Evolutionary conservation across 106 monocot genomes (phyloP), one percentile per base, ranked within the genome.

Genomic region (Ottelia alismoides): DNA sequence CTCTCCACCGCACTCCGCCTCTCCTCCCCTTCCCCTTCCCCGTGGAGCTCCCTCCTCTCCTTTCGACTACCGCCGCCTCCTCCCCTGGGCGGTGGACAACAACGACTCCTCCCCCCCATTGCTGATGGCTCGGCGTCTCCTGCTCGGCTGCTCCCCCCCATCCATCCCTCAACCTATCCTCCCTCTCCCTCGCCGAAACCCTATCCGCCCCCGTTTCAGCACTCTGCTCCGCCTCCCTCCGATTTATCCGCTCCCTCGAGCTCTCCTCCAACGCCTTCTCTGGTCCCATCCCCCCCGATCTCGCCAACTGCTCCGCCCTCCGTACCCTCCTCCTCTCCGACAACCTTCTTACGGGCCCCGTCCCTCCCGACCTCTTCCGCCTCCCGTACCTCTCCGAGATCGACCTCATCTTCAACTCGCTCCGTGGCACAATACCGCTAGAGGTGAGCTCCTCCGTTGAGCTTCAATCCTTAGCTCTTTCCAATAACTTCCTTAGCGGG

Each of bases 371-470:
- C 3, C 56, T 91, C 47, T 72, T 81, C 56, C 21, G 11, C 55
- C 64, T 17, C 30, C 45, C 20, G 35, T 7, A 0, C 4, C 90
- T 91, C 55, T 17, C 5, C 18, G 12, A 47, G 28, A 56, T 83
- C 55, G 51, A 80, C 45, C 55, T 89, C 25, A 71, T 65, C 14
- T 6, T 1, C 28, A 89, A 83, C 62, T 25, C 31, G 6, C 76
- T 89, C 60, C 45, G 69, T 27, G 89, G 89, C 6, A 0, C 62
- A 16, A 80, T 89, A 47, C 83, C 89, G 0, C 28, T 31, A 17
- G 62, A 62, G 51, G 68, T 77, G 22, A 30, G 45, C 3, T 54
- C 58, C 30, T 63, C 76, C 9, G 16, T 43, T 21, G 17, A 32
- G 5, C 76, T 88, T 2, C 58, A 68, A 21, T 50, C 58, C 52